A percentile compares a stretch with the other conserved stretches of the same genome.
These are phyloP conservation scores for Kitagawia praeruptora DNA, from an alignment of 129 eudicot genomes.

Conservation along the genomic window DNA sequence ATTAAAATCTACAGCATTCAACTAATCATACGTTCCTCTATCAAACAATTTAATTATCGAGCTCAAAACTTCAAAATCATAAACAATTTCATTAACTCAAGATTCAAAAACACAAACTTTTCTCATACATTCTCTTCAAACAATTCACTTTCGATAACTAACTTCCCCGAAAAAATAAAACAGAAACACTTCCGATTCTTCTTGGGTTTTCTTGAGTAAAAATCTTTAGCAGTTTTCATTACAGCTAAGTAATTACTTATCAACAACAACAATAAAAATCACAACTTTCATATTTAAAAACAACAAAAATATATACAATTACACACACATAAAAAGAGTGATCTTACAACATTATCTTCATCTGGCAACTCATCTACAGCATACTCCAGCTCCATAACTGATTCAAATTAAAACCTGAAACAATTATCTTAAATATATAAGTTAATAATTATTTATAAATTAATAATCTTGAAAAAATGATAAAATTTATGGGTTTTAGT, in stretches of 20 bases:
- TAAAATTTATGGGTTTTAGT: not conserved
- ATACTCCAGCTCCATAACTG: conserved; percentile 55
- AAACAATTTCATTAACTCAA: not conserved
- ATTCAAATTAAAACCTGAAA: conserved; percentile 20
- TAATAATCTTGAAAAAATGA: too few species aligned
- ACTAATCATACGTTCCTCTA: not conserved
- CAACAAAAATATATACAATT: too few species aligned
- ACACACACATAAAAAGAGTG: not conserved
- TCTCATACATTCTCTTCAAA: not conserved
- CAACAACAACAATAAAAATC: not conserved
- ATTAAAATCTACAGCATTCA: not conserved
- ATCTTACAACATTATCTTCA: conserved; percentile 45
- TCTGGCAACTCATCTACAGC: conserved; percentile 38
- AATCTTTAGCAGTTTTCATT: too few species aligned
- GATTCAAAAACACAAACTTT: not conserved
- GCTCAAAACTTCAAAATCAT: not conserved
- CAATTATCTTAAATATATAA: not conserved
- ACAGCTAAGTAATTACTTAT: not conserved
- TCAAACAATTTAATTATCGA: not conserved
- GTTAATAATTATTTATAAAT: too few species aligned
- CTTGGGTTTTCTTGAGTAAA: not conserved
- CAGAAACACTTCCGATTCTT: not conserved
- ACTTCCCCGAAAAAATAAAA: too few species aligned
- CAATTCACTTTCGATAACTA: too few species aligned
- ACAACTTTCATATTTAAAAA: not conserved